Evolutionary conservation across 225 moss, liverwort and hornwort genomes (phyloP), one percentile per base, ranked within the genome.

Genomic region (Pseudoscleropodium purum): DNA sequence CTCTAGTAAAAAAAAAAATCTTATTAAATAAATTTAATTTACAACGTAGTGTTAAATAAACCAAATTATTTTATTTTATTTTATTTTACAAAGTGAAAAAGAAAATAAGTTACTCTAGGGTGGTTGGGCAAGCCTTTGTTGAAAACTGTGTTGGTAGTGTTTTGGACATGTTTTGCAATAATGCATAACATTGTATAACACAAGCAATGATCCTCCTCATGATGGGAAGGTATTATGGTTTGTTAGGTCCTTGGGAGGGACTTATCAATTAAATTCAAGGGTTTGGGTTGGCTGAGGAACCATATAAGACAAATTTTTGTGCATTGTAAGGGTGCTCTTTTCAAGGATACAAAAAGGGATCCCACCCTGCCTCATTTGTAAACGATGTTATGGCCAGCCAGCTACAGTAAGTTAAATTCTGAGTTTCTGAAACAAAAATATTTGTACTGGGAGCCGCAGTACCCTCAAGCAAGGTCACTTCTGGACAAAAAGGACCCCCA

Each of bases 241-340:
- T 72, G 15, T 9, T 72, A 26, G 9, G 41, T 41, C 1, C 2
- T 0, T 14, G 5, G 8, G 5, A n/a, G 4, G 7, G 2, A 4
- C 9, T n/a, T 23, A 21, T 69, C 68, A 34, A 0, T 26, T 41
- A 26, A 26, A 41, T 27, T 43, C 14, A 5, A 45, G 29, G 29
- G 3, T 72, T 72, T 14, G 0, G 4, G 7, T 74, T 74, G 29
- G 10, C 3, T 29, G 7, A 73, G 10, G 17, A 74, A 10, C 2
- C 29, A 10, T 29, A 18, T 5, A 29, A 10, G 17, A 74, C 24
- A 73, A 27, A 47, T 47, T 73, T 73, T 73, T 43, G 7, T 27
- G 3, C 27, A 43, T 5, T 73, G 47, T 47, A 47, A 10, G 1
- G 26, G 15, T 24, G 1, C 26, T 2, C 25, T 41, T 72, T 72